A percentile compares a stretch with the other conserved stretches of the same genome.
Conservation (phyloP, 176 grass and related monocot species). For the Cymbopogon citratus region DNA sequence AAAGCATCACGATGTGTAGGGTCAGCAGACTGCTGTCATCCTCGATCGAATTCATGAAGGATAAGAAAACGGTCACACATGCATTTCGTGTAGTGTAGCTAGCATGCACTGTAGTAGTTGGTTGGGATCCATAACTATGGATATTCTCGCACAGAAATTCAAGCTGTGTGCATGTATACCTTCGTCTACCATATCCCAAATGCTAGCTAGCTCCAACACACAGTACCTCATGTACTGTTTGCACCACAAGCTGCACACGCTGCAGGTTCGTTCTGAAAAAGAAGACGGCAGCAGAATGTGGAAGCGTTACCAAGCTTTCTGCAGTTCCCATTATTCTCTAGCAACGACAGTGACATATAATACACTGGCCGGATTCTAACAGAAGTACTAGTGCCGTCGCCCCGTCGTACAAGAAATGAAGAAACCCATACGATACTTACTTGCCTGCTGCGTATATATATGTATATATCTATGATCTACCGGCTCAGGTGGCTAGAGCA, state of each 20-base stretch:
- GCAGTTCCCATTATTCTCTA: background rate
- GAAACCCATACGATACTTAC: background rate
- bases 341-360: background rate
- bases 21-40: background rate
- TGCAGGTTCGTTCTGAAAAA: slow-evolving; percentile 22
- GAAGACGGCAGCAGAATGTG: slow-evolving; percentile 16
- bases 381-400: background rate
- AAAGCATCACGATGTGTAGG: background rate
- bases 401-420: slow-evolving; percentile 3
- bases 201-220: background rate
- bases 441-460: background rate
- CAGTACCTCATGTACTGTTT: slow-evolving; percentile 22
- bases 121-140: background rate
- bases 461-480: no score
- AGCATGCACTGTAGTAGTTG: background rate
- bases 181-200: slow-evolving; percentile 5
- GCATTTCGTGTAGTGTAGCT: no score
- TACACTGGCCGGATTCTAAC: background rate
- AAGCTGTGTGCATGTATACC: slow-evolving; percentile 14
- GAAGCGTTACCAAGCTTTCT: slow-evolving; percentile 10
- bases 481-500: no score
- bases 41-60: background rate
- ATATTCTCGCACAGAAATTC: slow-evolving; percentile 12
- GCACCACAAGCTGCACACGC: slow-evolving; percentile 23
- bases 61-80: background rate